These are phyloP conservation scores for Colletotrichum zoysiae DNA, from an alignment of 2,329 filamentous ascomycete species.

Conservation along the genomic window DNA sequence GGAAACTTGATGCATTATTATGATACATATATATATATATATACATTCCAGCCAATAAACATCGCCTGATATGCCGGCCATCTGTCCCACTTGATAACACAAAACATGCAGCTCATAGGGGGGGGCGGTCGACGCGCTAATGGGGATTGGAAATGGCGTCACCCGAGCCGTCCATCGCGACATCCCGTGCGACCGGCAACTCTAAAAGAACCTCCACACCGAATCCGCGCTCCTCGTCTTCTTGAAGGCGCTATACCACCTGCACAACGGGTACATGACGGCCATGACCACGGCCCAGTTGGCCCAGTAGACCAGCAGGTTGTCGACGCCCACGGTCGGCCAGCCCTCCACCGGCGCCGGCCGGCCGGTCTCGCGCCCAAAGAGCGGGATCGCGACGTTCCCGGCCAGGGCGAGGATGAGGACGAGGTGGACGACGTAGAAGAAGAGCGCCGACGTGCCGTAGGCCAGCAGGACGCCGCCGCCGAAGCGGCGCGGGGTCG, in stretches of 20 bases:
- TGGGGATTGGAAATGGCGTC: slow-evolving; percentile 10
- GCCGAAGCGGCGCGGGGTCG: slow-evolving; percentile 46
- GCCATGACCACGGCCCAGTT: slow-evolving; percentile 53
- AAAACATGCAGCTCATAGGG: too few species aligned
- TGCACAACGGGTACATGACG: slow-evolving; percentile 57
- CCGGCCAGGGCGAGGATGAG: slow-evolving; percentile 48
- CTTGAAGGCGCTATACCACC: slow-evolving; percentile 59
- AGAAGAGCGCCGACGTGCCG: slow-evolving; percentile 61
- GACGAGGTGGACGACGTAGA: slow-evolving; percentile 57
- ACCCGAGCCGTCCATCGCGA: slow-evolving; percentile 16
- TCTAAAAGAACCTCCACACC: slow-evolving; percentile 61
- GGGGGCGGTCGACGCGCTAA: background rate
- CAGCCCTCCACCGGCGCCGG: slow-evolving; percentile 46
- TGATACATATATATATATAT: background rate
- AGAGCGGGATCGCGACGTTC: slow-evolving; percentile 45
- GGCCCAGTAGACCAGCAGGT: slow-evolving; percentile 52
- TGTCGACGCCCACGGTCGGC: slow-evolving; percentile 52
- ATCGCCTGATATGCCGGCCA: background rate
- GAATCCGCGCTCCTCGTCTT: slow-evolving; percentile 56
- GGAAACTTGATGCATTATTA: background rate
- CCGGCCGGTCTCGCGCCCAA: slow-evolving; percentile 52
- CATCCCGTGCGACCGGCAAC: background rate
- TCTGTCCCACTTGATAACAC: background rate
- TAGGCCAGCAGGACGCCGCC: slow-evolving; percentile 56
- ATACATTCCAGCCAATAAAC: background rate